Evolutionary conservation across 2,329 filamentous ascomycete genomes (phyloP), one percentile per base, ranked within the genome.

Genomic region (Mycosphaerella arachidis): DNA sequence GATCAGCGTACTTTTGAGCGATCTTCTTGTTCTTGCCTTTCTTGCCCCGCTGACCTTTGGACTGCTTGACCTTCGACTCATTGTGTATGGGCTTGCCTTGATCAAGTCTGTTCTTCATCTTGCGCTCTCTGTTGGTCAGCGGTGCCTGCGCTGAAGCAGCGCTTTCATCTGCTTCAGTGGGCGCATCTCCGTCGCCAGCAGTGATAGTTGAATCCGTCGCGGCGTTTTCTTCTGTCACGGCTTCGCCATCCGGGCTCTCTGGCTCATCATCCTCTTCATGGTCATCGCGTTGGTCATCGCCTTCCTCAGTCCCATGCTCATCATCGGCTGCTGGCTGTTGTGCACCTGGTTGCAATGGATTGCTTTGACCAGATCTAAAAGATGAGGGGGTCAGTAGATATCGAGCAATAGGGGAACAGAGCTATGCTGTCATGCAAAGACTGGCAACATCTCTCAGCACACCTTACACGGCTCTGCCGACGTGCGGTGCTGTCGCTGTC

Each of bases 1-100:
- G 94, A 68, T 95, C 81, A 50, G 89, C 93, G 77, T 99, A 99
- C 73, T 96, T 97, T 60, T 85, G 80, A 3, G 91, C 91, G 1
- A 91, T 86, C 74, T 94, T 96, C 79, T 95, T 96, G 48, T 87
- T 86, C 73, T 96, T 96, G 61, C 83, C 83, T 59, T 85, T 86
- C 73, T 95, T 91, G 31, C 92, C 91, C 59, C 92, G 86, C 71
- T 55, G 59, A 64, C 57, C 61, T 66, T 56, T 67, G 63, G 67
- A 62, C 55, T 57, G 61, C 55, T 56, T 66, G 48, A 54, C 63
- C 33, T 57, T 53, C 18, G 29, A 54, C 35, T 59, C 53, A 54
- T 66, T 53, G 57, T 62, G 56, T 35, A 58, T 64, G 51, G 55
- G 52, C 58, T 62, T 64, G 56, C 60, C 60, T 56, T 63, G 68